Evolutionary conservation across 2,329 filamentous ascomycete genomes (phyloP).

Genomic region (Fusarium sp.): DNA sequence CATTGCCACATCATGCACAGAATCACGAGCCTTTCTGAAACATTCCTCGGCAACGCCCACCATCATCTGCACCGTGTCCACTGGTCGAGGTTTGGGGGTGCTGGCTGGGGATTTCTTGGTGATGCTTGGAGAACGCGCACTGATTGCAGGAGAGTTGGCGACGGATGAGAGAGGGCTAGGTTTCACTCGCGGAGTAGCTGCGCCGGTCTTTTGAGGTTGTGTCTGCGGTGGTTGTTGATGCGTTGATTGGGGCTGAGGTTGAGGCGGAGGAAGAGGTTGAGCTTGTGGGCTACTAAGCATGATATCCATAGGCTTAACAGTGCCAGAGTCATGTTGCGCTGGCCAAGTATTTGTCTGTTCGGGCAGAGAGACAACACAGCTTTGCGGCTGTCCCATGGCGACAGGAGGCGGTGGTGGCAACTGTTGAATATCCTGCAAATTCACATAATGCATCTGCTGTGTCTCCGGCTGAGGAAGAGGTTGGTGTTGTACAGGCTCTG

Average conservation of each 20-base stretch:
- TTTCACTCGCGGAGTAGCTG: slow-evolving; percentile 46
- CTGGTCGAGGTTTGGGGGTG: slow-evolving; percentile 54
- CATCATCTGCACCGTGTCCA: slow-evolving; percentile 69
- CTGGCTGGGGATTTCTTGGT: slow-evolving; percentile 57
- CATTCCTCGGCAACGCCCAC: slow-evolving; percentile 82
- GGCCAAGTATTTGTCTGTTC: slow-evolving; percentile 28
- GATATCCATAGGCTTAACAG: slow-evolving; percentile 44
- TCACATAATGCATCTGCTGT: slow-evolving; percentile 51
- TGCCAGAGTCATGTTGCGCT: slow-evolving; percentile 32
- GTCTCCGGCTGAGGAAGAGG: slow-evolving; percentile 38
- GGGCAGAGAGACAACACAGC: slow-evolving; percentile 21
- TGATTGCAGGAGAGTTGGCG: slow-evolving; percentile 56
- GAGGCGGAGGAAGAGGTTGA: slow-evolving; percentile 23
- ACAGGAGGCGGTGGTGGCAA: slow-evolving; percentile 46
- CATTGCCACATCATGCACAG: slow-evolving; percentile 60
- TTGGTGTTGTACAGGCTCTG: slow-evolving; percentile 33
- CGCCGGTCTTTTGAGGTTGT: slow-evolving; percentile 39
- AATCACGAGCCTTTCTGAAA: slow-evolving; percentile 71
- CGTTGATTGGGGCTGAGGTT: slow-evolving; percentile 20
- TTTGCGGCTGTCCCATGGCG: slow-evolving; percentile 40
- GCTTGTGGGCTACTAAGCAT: slow-evolving; percentile 39
- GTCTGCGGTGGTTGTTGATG: slow-evolving; percentile 27
- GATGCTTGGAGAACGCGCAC: slow-evolving; percentile 54
- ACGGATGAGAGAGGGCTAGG: slow-evolving; percentile 55
- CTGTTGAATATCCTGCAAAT: slow-evolving; percentile 53